A percentile compares a stretch with the other conserved stretches of the same genome.
Evolutionary conservation across 768 basidiomycete species (phyloP).

Genomic region (Cyclocybe aegerita): DNA sequence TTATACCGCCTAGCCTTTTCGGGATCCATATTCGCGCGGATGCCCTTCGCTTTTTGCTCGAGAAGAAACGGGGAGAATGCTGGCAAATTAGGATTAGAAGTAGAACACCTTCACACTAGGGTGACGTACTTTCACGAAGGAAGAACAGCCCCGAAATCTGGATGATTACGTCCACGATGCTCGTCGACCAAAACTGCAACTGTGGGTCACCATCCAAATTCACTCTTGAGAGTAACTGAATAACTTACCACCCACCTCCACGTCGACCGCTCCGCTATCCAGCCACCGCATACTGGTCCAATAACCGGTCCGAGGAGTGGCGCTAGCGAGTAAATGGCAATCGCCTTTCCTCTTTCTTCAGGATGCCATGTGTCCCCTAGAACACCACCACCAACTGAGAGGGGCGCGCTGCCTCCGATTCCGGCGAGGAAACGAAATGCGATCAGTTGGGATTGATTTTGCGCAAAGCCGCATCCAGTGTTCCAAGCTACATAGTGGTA

Average conservation of each 20-base stretch:
- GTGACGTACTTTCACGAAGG: constrained; percentile 56
- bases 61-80: constrained; percentile 45
- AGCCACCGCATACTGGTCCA: constrained; percentile 63
- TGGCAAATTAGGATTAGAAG: constrained; percentile 30
- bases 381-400: constrained; percentile 64
- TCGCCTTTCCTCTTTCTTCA: constrained; percentile 64
- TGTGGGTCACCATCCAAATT: not conserved
- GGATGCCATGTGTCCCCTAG: constrained; percentile 60
- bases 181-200: constrained; percentile 64
- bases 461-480: constrained; percentile 62
- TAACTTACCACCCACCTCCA: constrained; percentile 71
- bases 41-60: constrained; percentile 47
- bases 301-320: constrained; percentile 66
- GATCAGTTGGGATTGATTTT: constrained; percentile 55
- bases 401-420: constrained; percentile 70
- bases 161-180: constrained; percentile 51
- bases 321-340: constrained; percentile 63
- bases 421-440: constrained; percentile 71
- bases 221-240: not conserved
- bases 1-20: constrained; percentile 39
- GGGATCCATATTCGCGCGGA: constrained; percentile 43
- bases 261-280: constrained; percentile 60
- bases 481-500: constrained; percentile 48
- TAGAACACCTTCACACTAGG: not conserved
- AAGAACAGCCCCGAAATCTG: constrained; percentile 56